Evolutionary conservation across 805 yeast species (phyloP).

Genomic region (Saccharomycopsis selenospora): DNA sequence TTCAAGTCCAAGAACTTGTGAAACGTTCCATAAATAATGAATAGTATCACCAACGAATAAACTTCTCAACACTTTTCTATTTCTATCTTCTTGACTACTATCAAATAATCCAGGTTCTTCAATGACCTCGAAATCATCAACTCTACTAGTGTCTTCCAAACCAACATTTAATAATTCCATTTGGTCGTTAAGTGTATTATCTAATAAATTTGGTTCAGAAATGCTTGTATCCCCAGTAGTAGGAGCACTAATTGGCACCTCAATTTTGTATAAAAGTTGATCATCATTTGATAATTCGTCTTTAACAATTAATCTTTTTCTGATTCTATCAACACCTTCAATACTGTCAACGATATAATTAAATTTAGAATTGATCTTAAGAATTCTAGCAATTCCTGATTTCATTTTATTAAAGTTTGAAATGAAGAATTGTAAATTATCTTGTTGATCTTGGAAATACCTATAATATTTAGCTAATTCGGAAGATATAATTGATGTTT

Average conservation of each 20-base stretch:
- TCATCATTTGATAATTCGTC: slow-evolving; percentile 41
- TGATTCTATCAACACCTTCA: slow-evolving; percentile 63
- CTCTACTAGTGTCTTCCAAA: slow-evolving; percentile 23
- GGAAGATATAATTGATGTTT: slow-evolving; percentile 33
- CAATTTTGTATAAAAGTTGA: slow-evolving; percentile 35
- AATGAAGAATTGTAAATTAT: slow-evolving; percentile 44
- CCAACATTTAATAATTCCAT: slow-evolving; percentile 22
- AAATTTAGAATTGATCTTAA: slow-evolving; percentile 22
- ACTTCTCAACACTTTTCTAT: slow-evolving; percentile 65
- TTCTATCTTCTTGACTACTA: slow-evolving; percentile 50
- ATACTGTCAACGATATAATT: slow-evolving; percentile 54
- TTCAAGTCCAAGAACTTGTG: slow-evolving; percentile 69
- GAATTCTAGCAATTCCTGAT: slow-evolving; percentile 34
- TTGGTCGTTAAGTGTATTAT: slow-evolving; percentile 15
- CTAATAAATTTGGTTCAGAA: slow-evolving; percentile 3
- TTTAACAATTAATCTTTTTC: slow-evolving; percentile 52
- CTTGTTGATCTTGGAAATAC: slow-evolving; percentile 57
- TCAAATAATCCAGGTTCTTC: slow-evolving; percentile 35
- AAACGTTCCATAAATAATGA: slow-evolving; percentile 64
- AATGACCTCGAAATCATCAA: slow-evolving; percentile 37
- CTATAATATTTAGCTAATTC: slow-evolving; percentile 47
- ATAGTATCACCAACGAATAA: slow-evolving; percentile 65
- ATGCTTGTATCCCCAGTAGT: background rate
- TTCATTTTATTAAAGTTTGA: slow-evolving; percentile 42
- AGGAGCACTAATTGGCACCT: slow-evolving; percentile 29